These are phyloP conservation scores for Fistulinella prunicolor DNA, from an alignment of 768 basidiomycete species.

Conservation along the genomic window DNA sequence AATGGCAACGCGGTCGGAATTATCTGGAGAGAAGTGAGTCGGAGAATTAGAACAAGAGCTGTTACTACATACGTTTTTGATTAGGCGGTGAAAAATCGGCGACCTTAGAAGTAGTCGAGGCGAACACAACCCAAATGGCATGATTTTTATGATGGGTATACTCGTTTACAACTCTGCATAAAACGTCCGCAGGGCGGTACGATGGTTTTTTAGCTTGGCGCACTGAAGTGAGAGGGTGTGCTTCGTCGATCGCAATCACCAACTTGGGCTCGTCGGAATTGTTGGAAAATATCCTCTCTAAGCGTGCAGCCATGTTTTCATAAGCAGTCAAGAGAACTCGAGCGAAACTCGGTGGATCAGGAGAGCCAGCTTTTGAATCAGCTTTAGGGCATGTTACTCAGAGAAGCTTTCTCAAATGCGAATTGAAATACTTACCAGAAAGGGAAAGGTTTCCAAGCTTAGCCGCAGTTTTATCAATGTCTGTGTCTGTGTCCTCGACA, in stretches of 20 bases:
- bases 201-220: not conserved
- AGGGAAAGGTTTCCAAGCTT: too few species aligned
- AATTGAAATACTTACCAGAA: too few species aligned
- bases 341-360: too few species aligned
- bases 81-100: slow-evolving; percentile 6
- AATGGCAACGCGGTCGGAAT: not conserved
- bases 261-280: not conserved
- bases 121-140: slow-evolving; percentile 15
- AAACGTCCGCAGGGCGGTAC: slow-evolving; percentile 6
- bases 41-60: too few species aligned
- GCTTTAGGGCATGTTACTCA: too few species aligned
- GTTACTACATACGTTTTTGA: not conserved
- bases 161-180: slow-evolving; percentile 1
- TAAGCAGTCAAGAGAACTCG: not conserved
- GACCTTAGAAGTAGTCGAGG: slow-evolving; percentile 13
- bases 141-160: slow-evolving; percentile 7
- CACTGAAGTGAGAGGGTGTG: slow-evolving; percentile 1
- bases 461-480: not conserved
- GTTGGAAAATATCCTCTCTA: not conserved
- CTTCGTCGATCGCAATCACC: slow-evolving; percentile 18
- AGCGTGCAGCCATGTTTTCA: not conserved
- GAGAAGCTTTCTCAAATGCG: too few species aligned
- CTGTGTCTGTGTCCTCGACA: not conserved
- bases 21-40: slow-evolving; percentile 2
- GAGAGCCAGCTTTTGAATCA: too few species aligned